Evolutionary conservation across 768 basidiomycete genomes (phyloP).

Genomic region (Psilocybe azurescens): DNA sequence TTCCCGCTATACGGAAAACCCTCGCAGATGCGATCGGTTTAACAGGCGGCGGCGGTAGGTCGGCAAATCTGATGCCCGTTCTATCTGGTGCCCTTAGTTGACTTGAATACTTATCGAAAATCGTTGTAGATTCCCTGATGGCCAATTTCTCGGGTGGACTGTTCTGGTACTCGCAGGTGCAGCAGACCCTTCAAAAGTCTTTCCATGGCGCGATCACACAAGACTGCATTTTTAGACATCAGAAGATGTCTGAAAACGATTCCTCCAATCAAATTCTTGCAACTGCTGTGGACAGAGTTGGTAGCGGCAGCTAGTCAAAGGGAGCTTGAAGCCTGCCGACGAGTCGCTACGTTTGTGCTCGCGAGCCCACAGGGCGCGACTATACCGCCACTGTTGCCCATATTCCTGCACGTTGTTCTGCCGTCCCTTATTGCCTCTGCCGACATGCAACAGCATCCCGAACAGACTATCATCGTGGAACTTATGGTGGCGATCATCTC

Average conservation of each 20-base stretch:
- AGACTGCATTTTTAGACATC: slow-evolving; percentile 69
- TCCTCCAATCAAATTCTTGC: slow-evolving; percentile 65
- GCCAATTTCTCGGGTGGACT: slow-evolving; percentile 27
- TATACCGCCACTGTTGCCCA: slow-evolving; percentile 67
- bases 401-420: neutral
- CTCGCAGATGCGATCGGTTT: slow-evolving; percentile 43
- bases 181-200: slow-evolving; percentile 64
- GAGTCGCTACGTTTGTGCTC: slow-evolving; percentile 72
- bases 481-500: slow-evolving; percentile 69
- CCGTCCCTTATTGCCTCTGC: slow-evolving; percentile 53
- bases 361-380: slow-evolving; percentile 59
- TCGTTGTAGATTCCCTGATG: slow-evolving; percentile 20
- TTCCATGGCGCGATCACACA: slow-evolving; percentile 60
- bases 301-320: slow-evolving; percentile 55
- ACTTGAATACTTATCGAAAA: slow-evolving; percentile 8
- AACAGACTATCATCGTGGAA: slow-evolving; percentile 63
- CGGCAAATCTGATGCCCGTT: neutral
- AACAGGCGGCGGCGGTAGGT: slow-evolving; percentile 40
- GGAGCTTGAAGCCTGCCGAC: slow-evolving; percentile 65
- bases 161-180: slow-evolving; percentile 58
- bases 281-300: slow-evolving; percentile 73
- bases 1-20: slow-evolving; percentile 39
- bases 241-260: slow-evolving; percentile 65
- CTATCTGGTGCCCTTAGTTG: slow-evolving; percentile 8
- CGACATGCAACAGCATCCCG: slow-evolving; percentile 57